Evolutionary conservation across 164 flowering plant genomes (phyloP).

Genomic region (Nelumbo lutea): DNA sequence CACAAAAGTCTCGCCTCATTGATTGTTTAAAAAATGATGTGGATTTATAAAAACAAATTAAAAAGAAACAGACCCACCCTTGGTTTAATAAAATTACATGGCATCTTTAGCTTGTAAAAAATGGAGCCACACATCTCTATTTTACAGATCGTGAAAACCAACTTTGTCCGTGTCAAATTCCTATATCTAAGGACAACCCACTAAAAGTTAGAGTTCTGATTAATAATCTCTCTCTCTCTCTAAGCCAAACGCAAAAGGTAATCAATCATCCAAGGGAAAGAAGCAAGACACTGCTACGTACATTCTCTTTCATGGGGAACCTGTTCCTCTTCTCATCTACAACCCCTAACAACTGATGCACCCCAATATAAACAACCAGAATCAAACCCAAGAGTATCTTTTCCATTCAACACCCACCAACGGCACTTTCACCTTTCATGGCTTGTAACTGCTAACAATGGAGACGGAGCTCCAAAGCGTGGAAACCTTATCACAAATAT

Average conservation of each 20-base stretch:
- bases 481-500: neutral
- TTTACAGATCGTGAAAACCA: too few relatives aligned
- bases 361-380: neutral
- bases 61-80: too few relatives aligned
- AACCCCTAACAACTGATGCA: neutral
- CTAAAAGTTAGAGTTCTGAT: neutral
- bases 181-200: neutral
- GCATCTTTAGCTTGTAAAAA: too few relatives aligned
- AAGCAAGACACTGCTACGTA: too few relatives aligned
- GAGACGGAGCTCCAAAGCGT: conserved; percentile 16
- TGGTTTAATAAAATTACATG: too few relatives aligned
- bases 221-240: neutral
- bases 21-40: too few relatives aligned
- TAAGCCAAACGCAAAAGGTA: too few relatives aligned
- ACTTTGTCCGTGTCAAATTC: neutral
- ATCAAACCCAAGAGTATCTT: neutral
- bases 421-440: conserved; percentile 11
- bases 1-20: too few relatives aligned
- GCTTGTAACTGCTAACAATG: conserved; percentile 4
- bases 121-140: too few relatives aligned
- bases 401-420: neutral
- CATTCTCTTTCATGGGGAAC: too few relatives aligned
- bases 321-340: neutral
- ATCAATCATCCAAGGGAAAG: too few relatives aligned
- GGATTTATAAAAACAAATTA: too few relatives aligned